Evolutionary conservation across 2,329 filamentous ascomycete species (phyloP), one percentile per base, ranked within the genome.

Genomic region (Colletotrichum truncatum): DNA sequence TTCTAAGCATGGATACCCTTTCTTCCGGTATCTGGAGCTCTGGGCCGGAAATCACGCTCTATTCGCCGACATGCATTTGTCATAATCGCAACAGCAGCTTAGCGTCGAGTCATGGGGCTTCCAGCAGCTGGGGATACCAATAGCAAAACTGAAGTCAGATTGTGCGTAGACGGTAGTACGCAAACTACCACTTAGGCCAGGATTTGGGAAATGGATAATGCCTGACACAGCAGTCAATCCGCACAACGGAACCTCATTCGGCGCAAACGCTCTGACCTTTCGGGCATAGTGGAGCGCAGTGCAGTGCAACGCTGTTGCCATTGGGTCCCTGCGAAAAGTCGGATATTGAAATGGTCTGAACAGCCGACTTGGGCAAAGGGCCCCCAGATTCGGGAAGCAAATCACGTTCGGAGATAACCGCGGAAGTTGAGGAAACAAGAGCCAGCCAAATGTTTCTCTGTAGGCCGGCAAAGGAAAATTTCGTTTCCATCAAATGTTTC

Each of bases 401-500:
- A 21, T 32, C 21, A 25, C n/a, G 26, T 36, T 43, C 41, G 62
- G 49, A 61, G 62, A 45, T 45, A 49, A 11, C 41, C 57, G 34
- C 57, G 48, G 57, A 49, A 30, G 58, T 41, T 30, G 32, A 54
- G 21, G 38, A 61, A 60, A 39, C 53, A 32, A 28, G 7, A 14
- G 34, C n/a, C 5, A 45, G n/a, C n/a, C n/a, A 32, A 26, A 23
- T 34, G 28, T 46, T 61, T 55, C 59, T 53, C 41, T 62, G 56
- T 43, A 62, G 26, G 36, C 38, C 49, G 49, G 26, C 30, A 43
- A 8, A 49, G 21, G 48, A 28, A 51, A 51, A 48, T 18, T 21
- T 25, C 21, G 49, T 65, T 65, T 62, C 57, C 62, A 65, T 65
- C 32, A 62, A 65, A 62, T 55, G 62, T 65, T 65, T 65, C 62